Percentiles rank a stretch among this genome's conserved stretches.
These are phyloP conservation scores for Aspergillus novoparasiticus DNA, from an alignment of 2,329 filamentous ascomycete genomes.

Conservation along the genomic window DNA sequence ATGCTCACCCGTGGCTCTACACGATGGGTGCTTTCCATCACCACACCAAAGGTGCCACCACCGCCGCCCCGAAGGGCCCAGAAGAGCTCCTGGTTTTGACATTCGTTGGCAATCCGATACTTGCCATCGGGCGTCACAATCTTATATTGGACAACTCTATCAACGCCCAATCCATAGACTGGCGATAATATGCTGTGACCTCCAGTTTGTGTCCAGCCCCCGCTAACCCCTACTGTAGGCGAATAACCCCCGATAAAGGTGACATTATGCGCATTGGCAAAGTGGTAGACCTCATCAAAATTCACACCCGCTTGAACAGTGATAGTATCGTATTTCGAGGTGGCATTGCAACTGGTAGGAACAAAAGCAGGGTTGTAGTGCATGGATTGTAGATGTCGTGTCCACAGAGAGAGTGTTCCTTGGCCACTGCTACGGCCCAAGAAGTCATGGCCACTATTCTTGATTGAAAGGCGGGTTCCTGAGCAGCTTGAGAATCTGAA, in stretches of 20 bases:
- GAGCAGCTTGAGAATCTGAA: constrained; percentile 14
- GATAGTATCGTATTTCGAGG: constrained; percentile 23
- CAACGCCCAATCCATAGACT: constrained; percentile 30
- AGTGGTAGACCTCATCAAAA: constrained; percentile 28
- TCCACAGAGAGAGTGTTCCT: constrained; percentile 33
- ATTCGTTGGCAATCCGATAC: constrained; percentile 18
- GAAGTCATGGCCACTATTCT: constrained; percentile 40
- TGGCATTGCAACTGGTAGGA: constrained; percentile 6
- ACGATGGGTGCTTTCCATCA: constrained; percentile 18
- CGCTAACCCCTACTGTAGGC: constrained; percentile 21
- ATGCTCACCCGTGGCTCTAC: constrained; percentile 16
- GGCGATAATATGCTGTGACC: constrained; percentile 33
- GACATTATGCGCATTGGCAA: constrained; percentile 27
- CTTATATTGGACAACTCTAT: constrained; percentile 32
- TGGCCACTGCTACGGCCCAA: constrained; percentile 34
- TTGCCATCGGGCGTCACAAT: constrained; percentile 26
- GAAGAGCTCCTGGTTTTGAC: constrained; percentile 23
- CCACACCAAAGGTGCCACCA: constrained; percentile 21
- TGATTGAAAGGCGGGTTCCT: constrained; percentile 24
- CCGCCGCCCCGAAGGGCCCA: constrained; percentile 16
- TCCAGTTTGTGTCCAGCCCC: constrained; percentile 32
- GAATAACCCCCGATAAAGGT: constrained; percentile 27
- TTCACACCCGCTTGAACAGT: constrained; percentile 33
- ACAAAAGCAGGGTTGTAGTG: constrained; percentile 14
- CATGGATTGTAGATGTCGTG: constrained; percentile 29